Evolutionary conservation across 2,329 filamentous ascomycete genomes (phyloP), one percentile per base, ranked within the genome.

Genomic region (Aspergillus sp.): DNA sequence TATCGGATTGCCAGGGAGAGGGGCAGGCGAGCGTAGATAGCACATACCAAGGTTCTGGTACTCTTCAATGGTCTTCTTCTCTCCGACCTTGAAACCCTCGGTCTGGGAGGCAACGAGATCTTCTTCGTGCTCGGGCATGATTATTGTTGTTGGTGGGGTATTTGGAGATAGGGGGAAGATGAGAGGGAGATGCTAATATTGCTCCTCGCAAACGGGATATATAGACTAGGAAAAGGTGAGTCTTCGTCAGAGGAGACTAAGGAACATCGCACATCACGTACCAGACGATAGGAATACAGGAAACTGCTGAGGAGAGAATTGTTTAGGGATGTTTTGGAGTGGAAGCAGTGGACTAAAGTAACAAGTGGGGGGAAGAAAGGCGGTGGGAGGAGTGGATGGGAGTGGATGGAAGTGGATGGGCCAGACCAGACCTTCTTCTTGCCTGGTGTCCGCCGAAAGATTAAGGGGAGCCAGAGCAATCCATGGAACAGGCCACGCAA

Each of bases 41-140:
- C 47, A 69, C 91, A 74, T 83, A 96, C 92, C 95, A 81, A 99
- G 90, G 78, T 97, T 85, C 75, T 94, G 86, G 81, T 97, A 97
- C 79, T 97, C 91, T 66, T 94, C 91, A 74, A 99, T 85, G 70
- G 91, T 96, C 87, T 98, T 97, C 89, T 97, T 97, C 87, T 97
- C 92, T 69, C 92, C 93, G 75, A 97, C 90, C 87, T 96, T 97
- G 89, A 97, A 98, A 76, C 94, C 94, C 81, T 93, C 89, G 68
- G 93, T 97, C 81, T 89, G 86, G 82, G 95, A 91, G 66, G 92
- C 89, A 78, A 90, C 84, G 69, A 94, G 87, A 73, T 98, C 94
- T 64, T 97, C 92, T 12, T 91, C 85, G 67, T 89, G 82, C 74
- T 87, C 85, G 68, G 88, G 83, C 89, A 91, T 91, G 71, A 19